Evolutionary conservation across 371 early-diverging fungal species (phyloP), one percentile per base, ranked within the genome.

Genomic region (Edhazardia aedis): DNA sequence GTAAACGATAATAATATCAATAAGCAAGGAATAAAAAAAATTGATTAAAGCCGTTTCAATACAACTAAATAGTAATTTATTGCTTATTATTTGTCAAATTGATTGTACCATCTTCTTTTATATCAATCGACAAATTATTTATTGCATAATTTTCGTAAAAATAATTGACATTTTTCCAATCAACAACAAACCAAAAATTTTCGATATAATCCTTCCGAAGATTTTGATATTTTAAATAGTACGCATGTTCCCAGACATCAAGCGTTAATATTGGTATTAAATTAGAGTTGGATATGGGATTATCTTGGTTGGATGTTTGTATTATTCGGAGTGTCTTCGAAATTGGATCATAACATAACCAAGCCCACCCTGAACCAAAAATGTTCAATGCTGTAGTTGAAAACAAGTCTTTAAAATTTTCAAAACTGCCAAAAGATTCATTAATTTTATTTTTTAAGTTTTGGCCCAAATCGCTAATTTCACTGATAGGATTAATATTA

Each of bases 241-340:
- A 76, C 7, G 76, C 76, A 71, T 76, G 76, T 55, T 76, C 76
- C 76, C 76, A 76, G 0, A 76, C 69, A 71, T 76, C 76, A 19
- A 72, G 36, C 1, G 61, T 59, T 18, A 76, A 52, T 30, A 76
- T 43, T n/a, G 68, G 70, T 33, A 68, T 37, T 4, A 33, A 39
- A 30, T 59, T 56, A 3, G 37, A 12, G 46, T 46, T 40, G n/a
- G 14, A n/a, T 7, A 70, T 49, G 16, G 76, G 76, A 56, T 54
- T 64, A 51, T 74, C 70, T 47, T 76, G 76, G 54, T 76, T 72
- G 16, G 61, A 22, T 21, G 74, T 75, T 14, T 63, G 60, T 18
- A 48, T 58, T n/a, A 76, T 61, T 23, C 23, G 47, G 30, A 75
- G 48, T 42, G 52, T 64, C 19, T 58, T 40, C 36, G 51, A 11